These are phyloP conservation scores for Clonostachys rosea DNA, from an alignment of 2,329 filamentous ascomycete species.

Conservation along the genomic window DNA sequence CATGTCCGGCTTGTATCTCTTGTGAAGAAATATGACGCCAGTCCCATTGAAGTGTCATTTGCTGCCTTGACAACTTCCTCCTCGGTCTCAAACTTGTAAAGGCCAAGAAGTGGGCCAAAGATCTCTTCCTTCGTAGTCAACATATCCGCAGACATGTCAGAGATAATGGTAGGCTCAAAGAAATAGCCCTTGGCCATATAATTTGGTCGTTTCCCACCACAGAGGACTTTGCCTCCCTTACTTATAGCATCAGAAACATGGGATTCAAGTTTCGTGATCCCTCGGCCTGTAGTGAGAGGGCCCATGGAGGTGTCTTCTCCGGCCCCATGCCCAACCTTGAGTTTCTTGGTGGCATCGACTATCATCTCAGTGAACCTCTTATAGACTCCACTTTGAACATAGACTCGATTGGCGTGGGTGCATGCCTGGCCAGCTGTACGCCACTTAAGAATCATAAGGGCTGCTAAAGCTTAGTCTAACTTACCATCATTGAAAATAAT, in stretches of 20 bases:
- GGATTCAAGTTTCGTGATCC: constrained; percentile 41
- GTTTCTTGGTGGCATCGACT: constrained; percentile 1
- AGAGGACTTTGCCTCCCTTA: constrained; percentile 57
- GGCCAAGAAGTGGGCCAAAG: constrained; percentile 65
- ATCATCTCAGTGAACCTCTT: constrained; percentile 35
- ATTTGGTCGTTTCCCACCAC: constrained; percentile 49
- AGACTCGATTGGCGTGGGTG: constrained; percentile 51
- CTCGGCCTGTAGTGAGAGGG: constrained; percentile 51
- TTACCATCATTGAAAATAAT: constrained; percentile 65
- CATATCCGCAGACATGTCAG: constrained; percentile 64
- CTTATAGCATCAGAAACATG: constrained; percentile 62
- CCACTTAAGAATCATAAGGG: constrained; percentile 36
- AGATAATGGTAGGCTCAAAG: constrained; percentile 65
- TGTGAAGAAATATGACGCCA: constrained; percentile 69
- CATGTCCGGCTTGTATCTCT: constrained; percentile 31
- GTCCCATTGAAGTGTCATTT: constrained; percentile 57
- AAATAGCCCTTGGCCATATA: constrained; percentile 43
- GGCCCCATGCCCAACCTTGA: constrained; percentile 45
- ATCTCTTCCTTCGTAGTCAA: constrained; percentile 64
- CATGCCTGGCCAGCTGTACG: constrained; percentile 51
- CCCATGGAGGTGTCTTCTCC: constrained; percentile 56
- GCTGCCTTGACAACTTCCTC: constrained; percentile 64
- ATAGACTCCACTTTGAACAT: constrained; percentile 58
- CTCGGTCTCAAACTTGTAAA: constrained; percentile 67
- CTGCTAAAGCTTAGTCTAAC: constrained; percentile 29